Conservation (phyloP, 306 rosid species). For the Vigna reflexopilosa region DNA sequence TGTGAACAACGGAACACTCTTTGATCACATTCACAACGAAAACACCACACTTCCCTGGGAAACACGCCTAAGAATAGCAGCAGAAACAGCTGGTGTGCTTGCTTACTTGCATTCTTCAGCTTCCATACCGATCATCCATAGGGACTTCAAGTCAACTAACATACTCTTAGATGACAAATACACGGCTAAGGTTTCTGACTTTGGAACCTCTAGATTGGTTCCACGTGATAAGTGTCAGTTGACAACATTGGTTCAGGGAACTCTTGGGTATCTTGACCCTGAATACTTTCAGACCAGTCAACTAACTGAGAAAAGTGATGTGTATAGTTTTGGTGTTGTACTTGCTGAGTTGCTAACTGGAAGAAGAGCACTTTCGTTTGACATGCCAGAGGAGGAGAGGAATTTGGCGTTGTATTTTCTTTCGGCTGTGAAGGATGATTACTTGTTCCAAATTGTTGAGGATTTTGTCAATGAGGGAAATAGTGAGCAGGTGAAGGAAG, state of each 20-base stretch:
- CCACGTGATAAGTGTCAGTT: constrained; percentile 38
- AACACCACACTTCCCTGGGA: constrained; percentile 22
- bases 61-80: constrained; percentile 40
- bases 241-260: constrained; percentile 48
- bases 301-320: constrained; percentile 51
- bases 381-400: constrained; percentile 37
- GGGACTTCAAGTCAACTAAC: constrained; percentile 49
- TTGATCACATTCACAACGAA: constrained; percentile 27
- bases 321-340: constrained; percentile 57
- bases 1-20: constrained; percentile 47
- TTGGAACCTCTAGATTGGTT: constrained; percentile 48
- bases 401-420: constrained; percentile 42
- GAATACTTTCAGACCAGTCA: constrained; percentile 46
- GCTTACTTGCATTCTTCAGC: constrained; percentile 46
- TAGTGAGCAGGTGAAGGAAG: constrained; percentile 30
- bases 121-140: constrained; percentile 46
- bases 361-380: constrained; percentile 39
- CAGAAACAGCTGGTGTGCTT: constrained; percentile 43
- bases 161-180: constrained; percentile 42
- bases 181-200: constrained; percentile 47
- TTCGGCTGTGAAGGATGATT: constrained; percentile 23
- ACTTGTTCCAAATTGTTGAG: constrained; percentile 35
- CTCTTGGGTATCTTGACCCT: constrained; percentile 47
- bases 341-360: constrained; percentile 47
- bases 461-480: constrained; percentile 15